Percentiles rank a stretch among this genome's conserved stretches.
Conservation (phyloP, 2,329 filamentous ascomycete genomes). For the Chrysoporthe deuterocubensis region DNA sequence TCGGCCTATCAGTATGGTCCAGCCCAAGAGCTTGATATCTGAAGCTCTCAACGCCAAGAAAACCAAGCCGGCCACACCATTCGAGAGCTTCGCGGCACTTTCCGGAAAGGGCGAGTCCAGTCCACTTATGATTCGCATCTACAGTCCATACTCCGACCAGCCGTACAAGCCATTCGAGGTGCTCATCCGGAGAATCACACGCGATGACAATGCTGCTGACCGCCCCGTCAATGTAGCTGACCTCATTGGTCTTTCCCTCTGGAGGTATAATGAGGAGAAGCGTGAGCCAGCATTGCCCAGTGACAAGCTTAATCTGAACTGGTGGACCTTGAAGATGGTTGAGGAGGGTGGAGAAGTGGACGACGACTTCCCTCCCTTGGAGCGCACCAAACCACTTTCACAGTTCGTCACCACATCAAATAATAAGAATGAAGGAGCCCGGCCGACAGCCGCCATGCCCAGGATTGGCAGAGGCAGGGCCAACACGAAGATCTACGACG, state of each 20-base stretch:
- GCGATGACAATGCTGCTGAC: slow-evolving; percentile 66
- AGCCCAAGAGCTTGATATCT: slow-evolving; percentile 72
- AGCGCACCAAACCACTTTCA: slow-evolving; percentile 72
- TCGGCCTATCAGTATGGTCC: slow-evolving; percentile 67
- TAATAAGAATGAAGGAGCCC: slow-evolving; percentile 28
- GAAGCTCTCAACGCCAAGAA: slow-evolving; percentile 75
- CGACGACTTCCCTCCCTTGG: slow-evolving; percentile 80
- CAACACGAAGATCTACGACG: slow-evolving; percentile 78
- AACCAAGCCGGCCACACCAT: slow-evolving; percentile 69
- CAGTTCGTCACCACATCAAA: slow-evolving; percentile 55
- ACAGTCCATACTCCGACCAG: slow-evolving; percentile 70
- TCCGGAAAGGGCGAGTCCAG: slow-evolving; percentile 80
- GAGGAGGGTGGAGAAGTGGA: slow-evolving; percentile 85
- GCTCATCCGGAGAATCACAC: slow-evolving; percentile 69
- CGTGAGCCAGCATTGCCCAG: slow-evolving; percentile 66
- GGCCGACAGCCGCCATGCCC: slow-evolving; percentile 55
- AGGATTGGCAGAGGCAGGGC: slow-evolving; percentile 67
- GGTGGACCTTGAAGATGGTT: slow-evolving; percentile 83
- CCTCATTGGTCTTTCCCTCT: slow-evolving; percentile 79
- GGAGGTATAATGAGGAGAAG: slow-evolving; percentile 78
- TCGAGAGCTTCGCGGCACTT: slow-evolving; percentile 76
- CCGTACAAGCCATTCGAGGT: slow-evolving; percentile 71
- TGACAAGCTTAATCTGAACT: slow-evolving; percentile 76
- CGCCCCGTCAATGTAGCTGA: slow-evolving; percentile 74
- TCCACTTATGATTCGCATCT: slow-evolving; percentile 77